A percentile compares a stretch with the other conserved stretches of the same genome.
These are phyloP conservation scores for Edaphochlamys debaryana DNA, from an alignment of 139 green algal genomes.

Conservation along the genomic window DNA sequence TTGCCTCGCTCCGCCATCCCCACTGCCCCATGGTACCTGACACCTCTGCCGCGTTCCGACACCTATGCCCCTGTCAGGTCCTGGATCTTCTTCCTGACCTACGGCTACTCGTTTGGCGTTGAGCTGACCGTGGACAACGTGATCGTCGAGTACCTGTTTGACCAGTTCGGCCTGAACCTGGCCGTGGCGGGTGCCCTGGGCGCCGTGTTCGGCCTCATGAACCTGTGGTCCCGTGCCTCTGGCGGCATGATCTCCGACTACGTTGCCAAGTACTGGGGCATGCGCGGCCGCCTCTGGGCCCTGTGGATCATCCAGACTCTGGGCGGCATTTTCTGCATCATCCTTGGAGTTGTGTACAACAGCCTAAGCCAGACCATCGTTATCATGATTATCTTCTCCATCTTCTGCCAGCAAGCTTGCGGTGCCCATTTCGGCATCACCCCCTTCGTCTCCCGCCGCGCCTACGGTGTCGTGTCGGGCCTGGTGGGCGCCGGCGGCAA, in stretches of 20 bases:
- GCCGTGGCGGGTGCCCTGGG: conserved; percentile 44
- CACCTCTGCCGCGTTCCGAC: neutral
- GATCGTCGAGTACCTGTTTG: conserved; percentile 74
- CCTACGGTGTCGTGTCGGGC: conserved; percentile 88
- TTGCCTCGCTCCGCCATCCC: too few relatives aligned
- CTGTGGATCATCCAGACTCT: conserved; percentile 75
- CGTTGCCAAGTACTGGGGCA: conserved; percentile 63
- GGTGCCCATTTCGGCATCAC: conserved; percentile 85
- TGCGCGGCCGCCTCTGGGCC: conserved; percentile 85
- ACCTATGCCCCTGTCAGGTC: neutral
- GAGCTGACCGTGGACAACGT: conserved; percentile 91
- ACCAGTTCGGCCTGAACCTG: conserved; percentile 79
- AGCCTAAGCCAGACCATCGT: conserved; percentile 79
- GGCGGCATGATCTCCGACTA: conserved; percentile 80
- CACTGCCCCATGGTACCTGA: too few relatives aligned
- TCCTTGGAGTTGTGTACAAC: conserved; percentile 73
- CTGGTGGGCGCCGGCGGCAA: conserved; percentile 94
- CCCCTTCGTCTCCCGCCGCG: conserved; percentile 89
- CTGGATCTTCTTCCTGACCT: conserved; percentile 76
- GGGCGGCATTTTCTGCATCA: conserved; percentile 81
- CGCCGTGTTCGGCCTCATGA: conserved; percentile 87
- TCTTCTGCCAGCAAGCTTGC: conserved; percentile 78
- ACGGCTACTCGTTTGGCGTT: conserved; percentile 87
- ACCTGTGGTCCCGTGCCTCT: conserved; percentile 88
- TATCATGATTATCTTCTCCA: conserved; percentile 87